phyloP scores from a whole-genome alignment of 148 eudicot species.

The Chenopodium quinoa region DNA sequence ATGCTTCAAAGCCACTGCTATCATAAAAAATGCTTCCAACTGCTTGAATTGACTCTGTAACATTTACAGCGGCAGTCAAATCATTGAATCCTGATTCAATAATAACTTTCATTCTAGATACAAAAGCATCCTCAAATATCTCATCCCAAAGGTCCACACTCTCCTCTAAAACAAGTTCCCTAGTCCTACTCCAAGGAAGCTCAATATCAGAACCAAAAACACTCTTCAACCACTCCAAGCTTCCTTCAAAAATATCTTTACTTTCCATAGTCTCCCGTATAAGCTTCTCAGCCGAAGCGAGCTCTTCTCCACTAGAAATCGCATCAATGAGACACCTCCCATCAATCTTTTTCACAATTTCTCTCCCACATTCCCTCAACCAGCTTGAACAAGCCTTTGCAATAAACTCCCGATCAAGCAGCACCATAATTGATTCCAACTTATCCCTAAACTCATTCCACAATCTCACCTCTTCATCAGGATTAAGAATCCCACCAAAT shows the following conservation, averaged over 20 bases:
- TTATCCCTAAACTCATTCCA: constrained; percentile 83
- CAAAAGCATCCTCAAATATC: constrained; percentile 89
- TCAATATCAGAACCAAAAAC: constrained; percentile 97
- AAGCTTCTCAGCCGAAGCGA: constrained; percentile 80
- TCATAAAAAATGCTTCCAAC: constrained; percentile 43
- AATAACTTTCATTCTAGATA: constrained; percentile 74
- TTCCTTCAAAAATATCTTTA: constrained; percentile 84
- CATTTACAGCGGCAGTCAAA: constrained; percentile 50
- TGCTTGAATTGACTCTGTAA: constrained; percentile 49
- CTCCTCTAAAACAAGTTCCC: constrained; percentile 90
- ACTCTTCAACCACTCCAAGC: constrained; percentile 89
- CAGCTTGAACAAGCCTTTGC: constrained; percentile 75
- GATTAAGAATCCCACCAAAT: constrained; percentile 88
- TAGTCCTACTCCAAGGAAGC: constrained; percentile 90
- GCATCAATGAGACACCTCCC: constrained; percentile 80
- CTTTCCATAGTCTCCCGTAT: constrained; percentile 86
- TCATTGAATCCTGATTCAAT: constrained; percentile 55
- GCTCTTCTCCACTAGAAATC: constrained; percentile 67
- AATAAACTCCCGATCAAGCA: constrained; percentile 63
- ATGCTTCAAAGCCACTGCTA: constrained; percentile 49
- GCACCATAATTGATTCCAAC: constrained; percentile 66
- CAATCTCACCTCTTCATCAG: constrained; percentile 83
- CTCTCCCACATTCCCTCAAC: constrained; percentile 86
- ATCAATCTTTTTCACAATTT: constrained; percentile 62
- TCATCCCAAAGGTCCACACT: constrained; percentile 94